Evolutionary conservation across 2,329 filamentous ascomycete species (phyloP), one percentile per base, ranked within the genome.

Genomic region (Pleoardoris graminearum): DNA sequence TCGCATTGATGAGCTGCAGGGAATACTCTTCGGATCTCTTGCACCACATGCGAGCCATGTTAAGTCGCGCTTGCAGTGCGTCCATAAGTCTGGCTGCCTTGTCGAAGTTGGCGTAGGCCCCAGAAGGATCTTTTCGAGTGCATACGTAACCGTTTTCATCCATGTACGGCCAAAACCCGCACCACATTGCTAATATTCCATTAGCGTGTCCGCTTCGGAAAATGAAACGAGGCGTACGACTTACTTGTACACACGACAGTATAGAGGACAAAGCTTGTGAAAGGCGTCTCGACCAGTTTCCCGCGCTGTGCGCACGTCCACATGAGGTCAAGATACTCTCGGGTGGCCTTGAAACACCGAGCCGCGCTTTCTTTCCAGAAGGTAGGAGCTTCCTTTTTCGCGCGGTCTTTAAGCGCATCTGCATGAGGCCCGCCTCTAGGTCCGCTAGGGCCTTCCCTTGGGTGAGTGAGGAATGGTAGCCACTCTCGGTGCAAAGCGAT

Each of bases 401-500:
- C 72, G 11, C 77, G 67, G 2, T 79, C 74, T 51, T 75, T 73
- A 50, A 76, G 72, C n/a, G n/a, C n/a, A n/a, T n/a, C 11, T 77
- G 66, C 2, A 79, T 73, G 75, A 2, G 84, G 82, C 44, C 77
- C 76, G 59, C 88, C 86, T 10, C 88, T 69, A 0, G 86, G 86
- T 2, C 82, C 82, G 38, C 76, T 63, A 2, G 82, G 82, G 59
- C 4, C 10, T 78, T 78, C 19, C 69, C 63, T 57, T 76, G 77
- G 16, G 38, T 87, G 76, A 1, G 86, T 83, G 14, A 87, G 79
- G 62, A 87, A 88, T 0, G 86, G 85, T 22, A 89, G 79, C 55
- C 86, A 88, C 66, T 89, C 85, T 55, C 86, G 79, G 62, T 88
- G 84, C 23, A 89, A 76, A 75, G 88, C 84, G 56, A 90, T 85